Conservation (phyloP, 768 basidiomycete genomes). For the Dictyophora rubrovolvata region DNA sequence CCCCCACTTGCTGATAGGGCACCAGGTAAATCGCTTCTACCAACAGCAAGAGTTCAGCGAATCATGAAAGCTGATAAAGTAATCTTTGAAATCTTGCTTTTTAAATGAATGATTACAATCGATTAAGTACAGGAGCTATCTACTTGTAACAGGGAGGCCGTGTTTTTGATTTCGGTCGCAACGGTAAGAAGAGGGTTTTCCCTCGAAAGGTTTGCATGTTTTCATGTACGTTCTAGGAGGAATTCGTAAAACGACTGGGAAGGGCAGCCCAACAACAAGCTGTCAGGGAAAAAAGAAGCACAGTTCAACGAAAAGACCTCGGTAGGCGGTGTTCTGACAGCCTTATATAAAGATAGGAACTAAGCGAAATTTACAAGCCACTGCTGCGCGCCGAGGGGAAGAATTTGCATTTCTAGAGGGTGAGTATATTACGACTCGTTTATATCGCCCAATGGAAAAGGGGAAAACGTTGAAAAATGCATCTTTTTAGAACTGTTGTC, state of each 20-base stretch:
- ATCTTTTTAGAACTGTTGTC: constrained; percentile 4
- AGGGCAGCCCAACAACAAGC: constrained; percentile 66
- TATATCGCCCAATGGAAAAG: too few species aligned
- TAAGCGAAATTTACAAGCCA: constrained; percentile 30
- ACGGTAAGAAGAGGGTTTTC: constrained; percentile 28
- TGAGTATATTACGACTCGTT: constrained; percentile 18
- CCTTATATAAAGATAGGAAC: not conserved
- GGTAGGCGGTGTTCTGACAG: constrained; percentile 34
- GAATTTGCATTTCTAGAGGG: constrained; percentile 77
- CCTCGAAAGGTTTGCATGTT: not conserved
- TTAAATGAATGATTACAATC: not conserved
- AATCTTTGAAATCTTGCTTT: not conserved
- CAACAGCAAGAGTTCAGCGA: constrained; percentile 68
- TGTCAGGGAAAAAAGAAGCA: constrained; percentile 58
- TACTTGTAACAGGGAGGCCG: constrained; percentile 66
- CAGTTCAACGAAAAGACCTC: constrained; percentile 70
- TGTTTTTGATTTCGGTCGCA: constrained; percentile 69
- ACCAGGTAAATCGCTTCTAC: constrained; percentile 63
- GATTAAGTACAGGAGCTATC: constrained; percentile 51
- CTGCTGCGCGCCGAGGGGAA: constrained; percentile 53
- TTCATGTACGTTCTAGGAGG: constrained; percentile 34
- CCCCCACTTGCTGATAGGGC: constrained; percentile 21
- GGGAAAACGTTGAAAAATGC: too few species aligned
- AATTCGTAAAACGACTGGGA: constrained; percentile 69
- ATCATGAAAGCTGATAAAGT: constrained; percentile 84